Base-by-base conservation (phyloP, 1,284 basidiomycete genomes). In the Retiboletus flavoniger region DNA sequence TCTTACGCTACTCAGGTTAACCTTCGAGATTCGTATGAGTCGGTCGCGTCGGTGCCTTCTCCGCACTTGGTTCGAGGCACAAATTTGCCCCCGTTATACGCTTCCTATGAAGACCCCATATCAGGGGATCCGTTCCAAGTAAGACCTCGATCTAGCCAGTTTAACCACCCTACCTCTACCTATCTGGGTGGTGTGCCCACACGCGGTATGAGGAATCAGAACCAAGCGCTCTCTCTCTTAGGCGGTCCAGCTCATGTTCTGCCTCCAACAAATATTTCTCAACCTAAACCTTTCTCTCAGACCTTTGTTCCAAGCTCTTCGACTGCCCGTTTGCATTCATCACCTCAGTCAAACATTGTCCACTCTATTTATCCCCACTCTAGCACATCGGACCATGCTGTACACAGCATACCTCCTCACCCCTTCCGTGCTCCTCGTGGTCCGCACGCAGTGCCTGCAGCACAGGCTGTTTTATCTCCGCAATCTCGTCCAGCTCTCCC, bases 141-240 rank as follows among this genome's bases (percentile, higher is more conserved):
- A 26, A 78, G 87, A 49, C 79, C 87, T 13, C 77, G 75, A 54
- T 87, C 85, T 6, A 84, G 82, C 60, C 79, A 83, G 60, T 43
- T 60, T 45, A 75, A 77, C 59, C 80, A 79, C 60, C 60, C 60
- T 60, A 55, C 58, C 28, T 39, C 55, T 50, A 64, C 52, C 46
- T 51, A 57, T 67, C 58, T 56, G 74, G 69, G 60, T 75, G 31
- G 56, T 36, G n/a, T 52, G 5, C 43, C 48, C 14, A 29, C 43
- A 4, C 55, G 50, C 43, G 14, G 44, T 28, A 6, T 45, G 38
- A 53, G 44, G 44, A 61, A 72, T 71, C 83, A 84, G 58, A 78
- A 70, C 47, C 81, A 84, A 56, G 64, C 82, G 31, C 70, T 80
- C 19, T 66, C 77, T 31, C 61, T 80, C 49, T 53, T 71, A 40